A percentile compares a stretch with the other conserved stretches of the same genome.
Evolutionary conservation across 768 basidiomycete species (phyloP).

Genomic region (Leccinum barrowsii): DNA sequence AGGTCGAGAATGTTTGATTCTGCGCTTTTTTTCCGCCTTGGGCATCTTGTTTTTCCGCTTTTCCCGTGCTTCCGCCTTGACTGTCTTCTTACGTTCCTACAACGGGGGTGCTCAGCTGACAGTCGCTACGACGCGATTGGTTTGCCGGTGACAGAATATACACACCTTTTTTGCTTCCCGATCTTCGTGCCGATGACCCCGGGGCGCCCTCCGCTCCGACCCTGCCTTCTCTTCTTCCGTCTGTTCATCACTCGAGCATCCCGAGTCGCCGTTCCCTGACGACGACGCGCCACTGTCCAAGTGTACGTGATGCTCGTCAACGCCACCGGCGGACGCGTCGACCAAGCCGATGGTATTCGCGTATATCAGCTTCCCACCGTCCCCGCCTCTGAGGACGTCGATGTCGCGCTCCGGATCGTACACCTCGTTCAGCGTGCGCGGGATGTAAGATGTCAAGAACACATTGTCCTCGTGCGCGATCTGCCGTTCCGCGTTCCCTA

Average conservation of each 20-base stretch:
- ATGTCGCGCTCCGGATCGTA: conserved; percentile 94
- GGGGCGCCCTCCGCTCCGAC: conserved; percentile 51
- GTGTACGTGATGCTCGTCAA: conserved; percentile 12
- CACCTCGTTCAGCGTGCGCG: conserved; percentile 86
- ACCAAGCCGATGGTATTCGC: conserved; percentile 83
- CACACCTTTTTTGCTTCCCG: conserved; percentile 83
- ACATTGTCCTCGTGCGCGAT: conserved; percentile 78
- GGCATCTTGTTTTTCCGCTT: conserved; percentile 91
- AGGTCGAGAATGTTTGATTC: conserved; percentile 52
- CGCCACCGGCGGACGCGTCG: conserved; percentile 24
- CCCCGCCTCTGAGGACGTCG: conserved; percentile 65
- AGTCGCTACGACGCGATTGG: conserved; percentile 1
- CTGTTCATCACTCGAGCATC: conserved; percentile 32
- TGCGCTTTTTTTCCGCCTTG: conserved; percentile 89
- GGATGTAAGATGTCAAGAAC: conserved; percentile 90
- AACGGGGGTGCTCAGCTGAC: neutral
- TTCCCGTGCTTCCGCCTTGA: conserved; percentile 84
- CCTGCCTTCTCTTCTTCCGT: conserved; percentile 35
- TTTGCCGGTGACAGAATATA: neutral
- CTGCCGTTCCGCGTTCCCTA: conserved; percentile 11
- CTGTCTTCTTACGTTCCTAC: conserved; percentile 88
- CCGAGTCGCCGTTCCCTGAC: conserved; percentile 23
- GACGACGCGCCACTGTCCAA: conserved; percentile 19
- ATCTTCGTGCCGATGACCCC: conserved; percentile 93
- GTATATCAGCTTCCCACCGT: conserved; percentile 77